These are phyloP conservation scores for Lizanozyma gosingica DNA, from an alignment of 1,139 yeast genomes.

Conservation along the genomic window DNA sequence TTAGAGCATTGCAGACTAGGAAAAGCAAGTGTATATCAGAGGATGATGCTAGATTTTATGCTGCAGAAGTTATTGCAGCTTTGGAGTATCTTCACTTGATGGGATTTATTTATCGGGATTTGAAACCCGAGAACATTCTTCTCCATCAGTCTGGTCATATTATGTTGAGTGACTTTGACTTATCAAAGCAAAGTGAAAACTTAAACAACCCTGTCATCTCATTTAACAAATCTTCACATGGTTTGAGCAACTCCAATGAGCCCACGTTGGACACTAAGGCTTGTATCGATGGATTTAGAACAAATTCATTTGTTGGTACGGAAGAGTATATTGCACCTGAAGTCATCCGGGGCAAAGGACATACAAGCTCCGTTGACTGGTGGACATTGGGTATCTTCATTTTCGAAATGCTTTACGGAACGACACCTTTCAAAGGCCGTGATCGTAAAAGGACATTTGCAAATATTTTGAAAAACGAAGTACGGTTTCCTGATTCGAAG, in stretches of 20 bases:
- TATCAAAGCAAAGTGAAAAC: conserved; percentile 80
- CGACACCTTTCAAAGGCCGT: conserved; percentile 91
- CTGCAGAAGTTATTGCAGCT: conserved; percentile 97
- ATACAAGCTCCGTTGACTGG: conserved; percentile 98
- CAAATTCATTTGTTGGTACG: conserved; percentile 96
- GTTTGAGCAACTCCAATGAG: conserved; percentile 13
- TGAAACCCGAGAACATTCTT: conserved; percentile 90
- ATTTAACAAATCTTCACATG: conserved; percentile 21
- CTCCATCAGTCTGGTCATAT: conserved; percentile 95
- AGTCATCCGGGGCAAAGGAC: conserved; percentile 94
- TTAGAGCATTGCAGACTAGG: conserved; percentile 89
- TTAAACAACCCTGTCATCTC: conserved; percentile 43
- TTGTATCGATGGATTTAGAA: conserved; percentile 90
- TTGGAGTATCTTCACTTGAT: conserved; percentile 88
- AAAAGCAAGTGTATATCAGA: conserved; percentile 81
- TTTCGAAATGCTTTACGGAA: conserved; percentile 90
- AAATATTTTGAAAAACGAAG: conserved; percentile 76
- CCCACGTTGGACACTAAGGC: conserved; percentile 77
- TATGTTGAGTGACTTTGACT: conserved; percentile 94
- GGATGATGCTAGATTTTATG: conserved; percentile 85
- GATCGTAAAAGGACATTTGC: conserved; percentile 85
- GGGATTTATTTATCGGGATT: conserved; percentile 94
- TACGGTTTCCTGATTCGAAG: conserved; percentile 52
- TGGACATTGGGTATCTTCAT: conserved; percentile 94
- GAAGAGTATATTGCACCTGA: conserved; percentile 98